Evolutionary conservation across 345 rosid genomes (phyloP), one percentile per base, ranked within the genome.

Genomic region (Barbarea vulgaris): DNA sequence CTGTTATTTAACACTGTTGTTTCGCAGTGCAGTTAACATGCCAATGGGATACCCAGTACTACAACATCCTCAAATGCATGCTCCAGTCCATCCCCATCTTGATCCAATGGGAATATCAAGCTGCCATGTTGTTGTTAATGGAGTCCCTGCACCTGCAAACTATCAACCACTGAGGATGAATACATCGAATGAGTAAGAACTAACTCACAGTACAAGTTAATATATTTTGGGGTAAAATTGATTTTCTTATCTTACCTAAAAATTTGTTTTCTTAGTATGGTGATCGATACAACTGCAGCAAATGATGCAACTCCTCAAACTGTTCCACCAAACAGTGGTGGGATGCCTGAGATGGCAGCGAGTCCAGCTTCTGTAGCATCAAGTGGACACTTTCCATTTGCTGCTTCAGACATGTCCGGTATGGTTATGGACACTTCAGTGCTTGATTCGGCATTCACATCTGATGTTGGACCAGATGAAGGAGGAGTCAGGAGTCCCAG

Each of bases 1-100:
- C 47, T 75, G 42, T 75, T 67, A 75, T 52, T 67, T 50, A 75
- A 59, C 79, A 58, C 61, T 15, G 79, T 60, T 75, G 69, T 68
- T 60, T 51, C 37, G 55, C 69, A 68, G 79, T 83, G 92, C 99
- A 95, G 99, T 89, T 81, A 95, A 85, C 85, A 82, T 95, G 81
- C 99, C 99, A 25, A 90, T 95, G 87, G 98, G 98, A 54, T 95
- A 90, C 62, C 99, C 99, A 48, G 91, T 95, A 55, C 83, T 95
- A 62, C 99, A 95, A 78, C 99, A 83, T 77, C 91, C 94, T 79
- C 89, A 87, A 56, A 85, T 95, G 83, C 86, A 89, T 47, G 90
- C 80, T 73, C 68, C 93, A 3, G 93, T 89, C 67, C 81, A 92
- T 78, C 98, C 91, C 27, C 98, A 88, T 85, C 80, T 89, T 13